Base-by-base conservation (phyloP, 2,329 filamentous ascomycete genomes). In the Penicillium sp. region DNA sequence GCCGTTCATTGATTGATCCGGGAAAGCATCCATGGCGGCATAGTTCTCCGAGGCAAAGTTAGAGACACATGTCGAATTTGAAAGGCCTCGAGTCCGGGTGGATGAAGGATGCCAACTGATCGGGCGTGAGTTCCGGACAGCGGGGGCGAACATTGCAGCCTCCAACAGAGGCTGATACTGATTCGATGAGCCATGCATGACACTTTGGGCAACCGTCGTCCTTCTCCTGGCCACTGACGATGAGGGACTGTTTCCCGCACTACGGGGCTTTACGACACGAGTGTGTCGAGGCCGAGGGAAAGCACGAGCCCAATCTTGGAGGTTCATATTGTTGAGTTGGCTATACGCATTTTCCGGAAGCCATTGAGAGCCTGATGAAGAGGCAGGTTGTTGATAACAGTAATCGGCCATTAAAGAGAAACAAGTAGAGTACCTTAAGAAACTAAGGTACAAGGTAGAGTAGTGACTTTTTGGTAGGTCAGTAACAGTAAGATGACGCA, bases 61-160 rank as follows among this genome's bases (percentile, higher is more conserved):
- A 5, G 59, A 50, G 22, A 51, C 41, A 40, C 56, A 58, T 38
- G 57, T 52, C 8, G 61, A 51, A 20, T 55, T 54, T 2, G 59
- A 52, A 44, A 62, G 59, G 4, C 56, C 60, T 64, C 63, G 43
- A 59, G 60, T 26, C 61, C 61, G 46, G 67, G 66, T 47, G 8
- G 83, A 79, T 18, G 79, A 78, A 2, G 85, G 84, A 64, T 89
- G 86, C 86, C 86, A 89, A 73, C 85, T 89, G 37, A 87, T 73
- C 5, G 86, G 85, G 34, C 86, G 78, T 42, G 69, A 69, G 31
- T 74, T 49, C 57, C 65, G 69, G 31, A 66, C 68, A 40, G 52
- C 61, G 20, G 52, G 63, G 45, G 71, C 62, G 54, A 74, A 59
- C 50, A 71, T 47, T 54, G 63, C 61, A 37, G 73, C 61, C 48